Conservation (phyloP, 129 eudicot genomes). For the Escallonia herrerae region DNA sequence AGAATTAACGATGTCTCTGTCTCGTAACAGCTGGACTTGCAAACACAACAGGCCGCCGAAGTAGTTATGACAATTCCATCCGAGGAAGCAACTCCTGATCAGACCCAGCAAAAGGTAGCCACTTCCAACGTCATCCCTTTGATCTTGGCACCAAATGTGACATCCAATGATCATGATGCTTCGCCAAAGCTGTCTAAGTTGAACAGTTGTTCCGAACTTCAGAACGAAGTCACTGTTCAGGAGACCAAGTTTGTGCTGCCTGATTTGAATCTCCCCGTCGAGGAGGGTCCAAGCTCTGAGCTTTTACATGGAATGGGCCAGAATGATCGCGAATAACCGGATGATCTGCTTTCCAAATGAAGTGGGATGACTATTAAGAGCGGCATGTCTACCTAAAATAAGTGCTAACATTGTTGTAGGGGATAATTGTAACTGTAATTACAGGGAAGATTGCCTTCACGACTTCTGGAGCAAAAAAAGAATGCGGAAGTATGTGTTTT, state of each 20-base stretch:
- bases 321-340: neutral
- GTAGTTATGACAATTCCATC: neutral
- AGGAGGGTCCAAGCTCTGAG: conserved; percentile 16
- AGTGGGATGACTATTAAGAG: neutral
- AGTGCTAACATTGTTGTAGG: conserved; percentile 20
- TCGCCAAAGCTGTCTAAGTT: neutral
- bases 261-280: conserved; percentile 32
- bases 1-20: neutral
- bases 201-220: neutral
- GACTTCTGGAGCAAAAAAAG: neutral
- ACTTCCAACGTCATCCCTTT: conserved; percentile 3
- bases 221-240: neutral
- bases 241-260: conserved; percentile 29
- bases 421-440: conserved; percentile 4
- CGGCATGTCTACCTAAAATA: conserved; percentile 2
- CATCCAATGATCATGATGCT: conserved; percentile 1
- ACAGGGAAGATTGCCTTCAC: conserved; percentile 3
- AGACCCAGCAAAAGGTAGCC: conserved; percentile 6
- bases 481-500: neutral
- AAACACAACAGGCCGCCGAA: conserved; percentile 4
- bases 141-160: neutral
- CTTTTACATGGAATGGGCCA: conserved; percentile 16
- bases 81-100: conserved; percentile 11
- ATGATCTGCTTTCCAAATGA: neutral
- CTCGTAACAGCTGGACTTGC: conserved; percentile 30